Evolutionary conservation across 441 rosid species (phyloP).

Genomic region (Gossypium schwendimanii): DNA sequence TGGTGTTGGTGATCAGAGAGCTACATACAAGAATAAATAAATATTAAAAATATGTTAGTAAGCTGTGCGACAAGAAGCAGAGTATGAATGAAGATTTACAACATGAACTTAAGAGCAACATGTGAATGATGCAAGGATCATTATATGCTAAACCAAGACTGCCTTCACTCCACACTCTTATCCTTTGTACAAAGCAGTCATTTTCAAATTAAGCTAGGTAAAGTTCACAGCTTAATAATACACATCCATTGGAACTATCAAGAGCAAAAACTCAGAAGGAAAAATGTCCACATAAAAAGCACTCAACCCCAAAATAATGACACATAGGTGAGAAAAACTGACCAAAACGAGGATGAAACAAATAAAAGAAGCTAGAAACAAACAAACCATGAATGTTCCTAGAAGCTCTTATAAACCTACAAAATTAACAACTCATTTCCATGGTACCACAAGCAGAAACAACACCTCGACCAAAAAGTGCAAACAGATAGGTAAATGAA

Average conservation of each 20-base stretch:
- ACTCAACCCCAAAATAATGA: not conserved
- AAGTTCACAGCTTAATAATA: not conserved
- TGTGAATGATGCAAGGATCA: not conserved
- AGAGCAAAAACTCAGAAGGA: not conserved
- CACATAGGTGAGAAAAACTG: not conserved
- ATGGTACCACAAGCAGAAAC: not conserved
- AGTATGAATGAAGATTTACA: not conserved
- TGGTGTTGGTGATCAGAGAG: slow-evolving; percentile 83
- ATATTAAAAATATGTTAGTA: not conserved
- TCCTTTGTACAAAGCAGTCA: not conserved
- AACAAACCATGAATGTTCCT: not conserved
- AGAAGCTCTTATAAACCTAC: not conserved
- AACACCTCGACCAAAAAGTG: not conserved
- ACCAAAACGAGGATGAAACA: not conserved
- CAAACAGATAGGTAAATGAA: not conserved
- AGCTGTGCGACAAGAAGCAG: slow-evolving; percentile 1
- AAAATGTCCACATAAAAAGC: not conserved
- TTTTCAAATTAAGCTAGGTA: not conserved
- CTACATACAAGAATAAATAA: slow-evolving; percentile 29
- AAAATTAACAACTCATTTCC: not conserved
- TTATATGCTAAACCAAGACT: not conserved
- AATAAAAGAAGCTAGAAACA: not conserved
- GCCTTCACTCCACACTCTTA: not conserved
- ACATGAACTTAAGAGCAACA: not conserved
- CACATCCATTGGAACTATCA: not conserved